Evolutionary conservation across 1,284 basidiomycete genomes (phyloP).

Genomic region (Cutaneotrichosporon sp.): DNA sequence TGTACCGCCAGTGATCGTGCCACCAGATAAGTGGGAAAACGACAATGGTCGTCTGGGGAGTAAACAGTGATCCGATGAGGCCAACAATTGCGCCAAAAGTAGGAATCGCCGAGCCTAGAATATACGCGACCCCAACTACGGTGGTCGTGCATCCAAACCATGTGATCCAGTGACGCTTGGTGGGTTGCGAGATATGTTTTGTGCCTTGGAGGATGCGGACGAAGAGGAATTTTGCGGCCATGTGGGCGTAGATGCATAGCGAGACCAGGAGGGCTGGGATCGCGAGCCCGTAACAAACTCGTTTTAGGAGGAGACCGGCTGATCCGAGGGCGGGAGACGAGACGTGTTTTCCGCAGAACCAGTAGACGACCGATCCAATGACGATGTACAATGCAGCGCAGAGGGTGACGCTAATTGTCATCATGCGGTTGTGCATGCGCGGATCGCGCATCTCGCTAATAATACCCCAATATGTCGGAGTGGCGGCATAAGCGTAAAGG

Average conservation of each 20-base stretch:
- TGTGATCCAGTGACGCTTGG: constrained; percentile 34
- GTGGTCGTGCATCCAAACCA: constrained; percentile 28
- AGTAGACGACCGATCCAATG: constrained; percentile 34
- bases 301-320: constrained; percentile 50
- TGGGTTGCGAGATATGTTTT: constrained; percentile 32
- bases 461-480: constrained; percentile 32
- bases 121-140: constrained; percentile 11
- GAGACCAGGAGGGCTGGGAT: constrained; percentile 42
- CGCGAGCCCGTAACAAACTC: constrained; percentile 51
- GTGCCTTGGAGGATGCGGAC: constrained; percentile 35
- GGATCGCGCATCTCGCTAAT: constrained; percentile 41
- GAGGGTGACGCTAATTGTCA: constrained; percentile 37
- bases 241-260: constrained; percentile 30
- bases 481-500: constrained; percentile 44
- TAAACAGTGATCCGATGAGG: constrained; percentile 35
- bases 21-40: constrained; percentile 22
- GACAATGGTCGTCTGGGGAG: constrained; percentile 15
- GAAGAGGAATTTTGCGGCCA: constrained; percentile 40
- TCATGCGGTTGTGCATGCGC: constrained; percentile 33
- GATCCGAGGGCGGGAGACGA: constrained; percentile 49
- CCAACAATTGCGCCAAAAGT: constrained; percentile 31
- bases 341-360: constrained; percentile 48
- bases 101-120: constrained; percentile 17
- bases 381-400: constrained; percentile 40
- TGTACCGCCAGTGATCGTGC: constrained; percentile 21